These are phyloP conservation scores for Erodium maritimum DNA, from an alignment of 345 rosid genomes.

Conservation along the genomic window DNA sequence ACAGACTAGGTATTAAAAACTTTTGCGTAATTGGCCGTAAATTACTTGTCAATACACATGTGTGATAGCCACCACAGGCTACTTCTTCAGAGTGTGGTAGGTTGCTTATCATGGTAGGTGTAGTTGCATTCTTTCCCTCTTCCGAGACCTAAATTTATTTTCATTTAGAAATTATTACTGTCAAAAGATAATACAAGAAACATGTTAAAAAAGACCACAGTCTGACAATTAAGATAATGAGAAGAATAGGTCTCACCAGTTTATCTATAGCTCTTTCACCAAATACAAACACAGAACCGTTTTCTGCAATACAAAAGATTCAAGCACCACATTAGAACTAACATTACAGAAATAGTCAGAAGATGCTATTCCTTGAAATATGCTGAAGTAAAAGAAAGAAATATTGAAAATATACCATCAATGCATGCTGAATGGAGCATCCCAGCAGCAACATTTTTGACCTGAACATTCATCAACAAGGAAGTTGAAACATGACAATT, in stretches of 20 bases:
- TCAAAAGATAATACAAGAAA: constrained; percentile 1
- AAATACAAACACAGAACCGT: constrained; percentile 66
- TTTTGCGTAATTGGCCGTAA: constrained; percentile 4
- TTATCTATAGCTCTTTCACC: constrained; percentile 50
- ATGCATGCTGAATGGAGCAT: constrained; percentile 79
- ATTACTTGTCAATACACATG: constrained; percentile 73
- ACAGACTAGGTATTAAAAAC: neutral
- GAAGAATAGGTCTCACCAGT: constrained; percentile 30
- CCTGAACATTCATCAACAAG: constrained; percentile 28
- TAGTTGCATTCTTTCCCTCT: constrained; percentile 35
- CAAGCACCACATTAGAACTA: constrained; percentile 5
- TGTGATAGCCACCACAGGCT: constrained; percentile 94
- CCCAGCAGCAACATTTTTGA: constrained; percentile 71
- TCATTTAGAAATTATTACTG: constrained; percentile 6
- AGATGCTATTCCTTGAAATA: neutral
- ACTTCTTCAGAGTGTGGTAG: constrained; percentile 62
- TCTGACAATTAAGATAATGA: constrained; percentile 5
- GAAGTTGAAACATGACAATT: constrained; percentile 16
- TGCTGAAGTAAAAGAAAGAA: constrained; percentile 7
- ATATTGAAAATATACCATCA: constrained; percentile 43
- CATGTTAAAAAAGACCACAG: neutral
- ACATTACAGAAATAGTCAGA: neutral
- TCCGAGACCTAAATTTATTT: constrained; percentile 39
- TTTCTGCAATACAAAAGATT: constrained; percentile 39
- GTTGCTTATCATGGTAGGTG: constrained; percentile 41